phyloP scores from a whole-genome alignment of 768 basidiomycete genomes.

The Lyophyllum semitale region DNA sequence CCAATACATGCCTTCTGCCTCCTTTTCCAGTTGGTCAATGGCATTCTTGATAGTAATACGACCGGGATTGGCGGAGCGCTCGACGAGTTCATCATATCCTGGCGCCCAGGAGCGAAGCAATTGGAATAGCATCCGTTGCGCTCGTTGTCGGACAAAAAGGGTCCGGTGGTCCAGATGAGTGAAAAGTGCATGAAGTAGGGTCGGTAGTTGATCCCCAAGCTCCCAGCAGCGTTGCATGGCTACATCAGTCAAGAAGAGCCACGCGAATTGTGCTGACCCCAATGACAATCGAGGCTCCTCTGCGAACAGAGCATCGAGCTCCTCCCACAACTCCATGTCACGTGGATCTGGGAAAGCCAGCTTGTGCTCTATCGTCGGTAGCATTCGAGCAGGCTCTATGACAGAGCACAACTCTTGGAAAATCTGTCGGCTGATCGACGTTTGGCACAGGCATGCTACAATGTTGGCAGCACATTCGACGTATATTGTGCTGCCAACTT shows the following conservation, averaged over 20 bases:
- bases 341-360: slow-evolving; percentile 60
- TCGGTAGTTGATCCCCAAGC: slow-evolving; percentile 64
- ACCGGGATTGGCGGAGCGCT: slow-evolving; percentile 50
- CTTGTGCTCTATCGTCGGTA: slow-evolving; percentile 75
- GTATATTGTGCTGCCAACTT: slow-evolving; percentile 78
- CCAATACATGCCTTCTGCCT: slow-evolving; percentile 66
- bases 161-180: slow-evolving; percentile 81
- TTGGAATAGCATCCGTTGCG: slow-evolving; percentile 83
- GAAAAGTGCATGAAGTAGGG: slow-evolving; percentile 77
- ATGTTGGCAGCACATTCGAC: slow-evolving; percentile 79
- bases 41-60: slow-evolving; percentile 51
- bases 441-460: slow-evolving; percentile 82
- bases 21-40: slow-evolving; percentile 57
- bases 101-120: slow-evolving; percentile 80
- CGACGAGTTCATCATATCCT: slow-evolving; percentile 72
- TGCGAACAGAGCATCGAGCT: slow-evolving; percentile 75
- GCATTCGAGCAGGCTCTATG: slow-evolving; percentile 84
- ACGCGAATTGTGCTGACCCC: slow-evolving; percentile 85
- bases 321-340: slow-evolving; percentile 78
- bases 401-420: slow-evolving; percentile 85
- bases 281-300: slow-evolving; percentile 70
- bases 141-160: slow-evolving; percentile 66
- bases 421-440: slow-evolving; percentile 67
- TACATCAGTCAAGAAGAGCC: slow-evolving; percentile 80
- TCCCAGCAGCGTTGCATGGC: slow-evolving; percentile 80